Percentiles rank a stretch among this genome's conserved stretches.
phyloP scores from a whole-genome alignment of 148 eudicot species.

The Vaccinium vitisidaea region DNA sequence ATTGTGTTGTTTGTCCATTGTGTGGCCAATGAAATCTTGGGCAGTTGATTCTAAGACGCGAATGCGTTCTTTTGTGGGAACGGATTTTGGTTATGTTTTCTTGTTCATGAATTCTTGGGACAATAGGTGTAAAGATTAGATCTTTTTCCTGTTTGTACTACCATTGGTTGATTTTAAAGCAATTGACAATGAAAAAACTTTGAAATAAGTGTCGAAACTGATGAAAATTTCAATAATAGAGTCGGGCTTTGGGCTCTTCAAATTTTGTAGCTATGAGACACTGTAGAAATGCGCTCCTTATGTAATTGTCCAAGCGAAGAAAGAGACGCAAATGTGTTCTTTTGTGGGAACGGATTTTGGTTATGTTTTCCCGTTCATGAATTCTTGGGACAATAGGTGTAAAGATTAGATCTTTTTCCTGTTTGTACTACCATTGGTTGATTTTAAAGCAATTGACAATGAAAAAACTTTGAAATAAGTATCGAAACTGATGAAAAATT shows the following conservation, averaged over 20 bases:
- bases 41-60: not conserved
- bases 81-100: not conserved
- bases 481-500: not conserved
- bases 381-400: not conserved
- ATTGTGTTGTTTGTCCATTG: not conserved
- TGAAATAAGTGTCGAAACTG: not conserved
- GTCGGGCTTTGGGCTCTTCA: not conserved
- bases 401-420: not conserved
- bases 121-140: not conserved
- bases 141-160: not conserved
- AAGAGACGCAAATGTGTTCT: not conserved
- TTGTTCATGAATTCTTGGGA: not conserved
- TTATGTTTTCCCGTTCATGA: not conserved
- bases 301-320: not conserved
- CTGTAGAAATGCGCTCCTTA: not conserved
- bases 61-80: conserved; percentile 5
- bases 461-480: not conserved
- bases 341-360: not conserved
- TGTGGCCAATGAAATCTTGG: not conserved
- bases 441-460: not conserved
- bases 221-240: not conserved
- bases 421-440: not conserved
- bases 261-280: not conserved
- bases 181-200: not conserved
- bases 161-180: not conserved